Evolutionary conservation across 371 early-diverging fungal species (phyloP).

Genomic region (Blakeslea trispora): DNA sequence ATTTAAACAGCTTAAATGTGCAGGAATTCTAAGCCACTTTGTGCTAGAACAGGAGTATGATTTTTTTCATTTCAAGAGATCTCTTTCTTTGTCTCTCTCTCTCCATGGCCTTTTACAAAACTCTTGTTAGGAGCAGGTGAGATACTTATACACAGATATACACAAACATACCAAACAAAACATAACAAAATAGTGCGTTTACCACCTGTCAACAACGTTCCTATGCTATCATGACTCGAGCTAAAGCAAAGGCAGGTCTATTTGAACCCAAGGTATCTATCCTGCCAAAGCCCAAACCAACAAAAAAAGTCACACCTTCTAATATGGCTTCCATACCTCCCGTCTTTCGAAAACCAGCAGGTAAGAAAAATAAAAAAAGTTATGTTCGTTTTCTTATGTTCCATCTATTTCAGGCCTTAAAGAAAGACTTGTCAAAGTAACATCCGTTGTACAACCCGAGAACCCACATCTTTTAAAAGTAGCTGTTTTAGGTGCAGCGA

Average conservation of each 20-base stretch:
- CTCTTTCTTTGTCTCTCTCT: no score
- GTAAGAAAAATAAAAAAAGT: conserved; percentile 3
- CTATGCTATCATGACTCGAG: conserved; percentile 36
- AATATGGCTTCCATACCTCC: no score
- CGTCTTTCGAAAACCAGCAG: conserved; percentile 26
- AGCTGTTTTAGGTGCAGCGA: conserved; percentile 75
- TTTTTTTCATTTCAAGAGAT: no score
- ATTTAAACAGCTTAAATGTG: no score
- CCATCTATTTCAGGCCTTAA: conserved; percentile 33
- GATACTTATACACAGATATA: no score
- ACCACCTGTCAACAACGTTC: conserved; percentile 11
- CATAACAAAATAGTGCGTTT: no score
- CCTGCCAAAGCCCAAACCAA: background rate
- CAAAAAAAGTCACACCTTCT: no score
- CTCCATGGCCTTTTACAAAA: no score
- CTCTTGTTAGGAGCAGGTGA: no score
- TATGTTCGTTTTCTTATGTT: background rate
- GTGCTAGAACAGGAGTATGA: no score
- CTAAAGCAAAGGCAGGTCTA: conserved; percentile 30
- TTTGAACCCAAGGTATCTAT: background rate
- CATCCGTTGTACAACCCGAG: conserved; percentile 58
- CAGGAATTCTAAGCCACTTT: no score
- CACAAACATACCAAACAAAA: no score
- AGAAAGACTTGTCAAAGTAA: conserved; percentile 42
- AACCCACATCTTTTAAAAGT: conserved; percentile 65